A percentile compares a stretch with the other conserved stretches of the same genome.
Conservation (phyloP, 345 rosid genomes). For the Kandelia obovata region DNA sequence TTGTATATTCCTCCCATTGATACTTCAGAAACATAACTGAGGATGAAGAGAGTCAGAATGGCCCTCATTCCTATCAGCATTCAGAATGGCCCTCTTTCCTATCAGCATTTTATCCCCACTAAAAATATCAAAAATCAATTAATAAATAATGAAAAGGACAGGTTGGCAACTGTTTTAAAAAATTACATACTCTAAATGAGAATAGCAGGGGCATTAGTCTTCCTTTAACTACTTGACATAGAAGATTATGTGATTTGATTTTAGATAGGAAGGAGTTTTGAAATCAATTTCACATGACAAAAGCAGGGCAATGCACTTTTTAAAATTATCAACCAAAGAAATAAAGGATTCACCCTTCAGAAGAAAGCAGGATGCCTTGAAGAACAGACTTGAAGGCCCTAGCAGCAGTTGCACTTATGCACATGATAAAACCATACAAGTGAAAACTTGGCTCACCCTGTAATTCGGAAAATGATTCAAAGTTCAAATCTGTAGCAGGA, state of each 20-base stretch:
- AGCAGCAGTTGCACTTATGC: background rate
- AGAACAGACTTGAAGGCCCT: constrained; percentile 75
- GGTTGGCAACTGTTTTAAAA: background rate
- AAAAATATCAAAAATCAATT: too few species aligned
- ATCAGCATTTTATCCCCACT: too few species aligned
- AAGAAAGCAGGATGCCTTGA: constrained; percentile 88
- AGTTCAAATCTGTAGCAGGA: background rate
- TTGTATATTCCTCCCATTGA: too few species aligned
- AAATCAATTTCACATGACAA: background rate
- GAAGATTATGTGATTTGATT: background rate
- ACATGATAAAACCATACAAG: background rate
- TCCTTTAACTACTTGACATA: background rate
- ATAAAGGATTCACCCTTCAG: constrained; percentile 53
- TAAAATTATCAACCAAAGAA: background rate
- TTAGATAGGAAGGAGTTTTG: background rate
- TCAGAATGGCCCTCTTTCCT: too few species aligned
- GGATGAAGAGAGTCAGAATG: too few species aligned
- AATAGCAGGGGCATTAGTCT: background rate
- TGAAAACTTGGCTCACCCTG: constrained; percentile 42
- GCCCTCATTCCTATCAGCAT: too few species aligned
- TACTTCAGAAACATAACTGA: too few species aligned
- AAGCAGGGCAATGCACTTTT: background rate
- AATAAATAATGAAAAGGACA: background rate
- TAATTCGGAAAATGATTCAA: constrained; percentile 16
- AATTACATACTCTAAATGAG: background rate